These are phyloP conservation scores for Smittium mucronatum DNA, from an alignment of 371 early-diverging fungal species.

Conservation along the genomic window DNA sequence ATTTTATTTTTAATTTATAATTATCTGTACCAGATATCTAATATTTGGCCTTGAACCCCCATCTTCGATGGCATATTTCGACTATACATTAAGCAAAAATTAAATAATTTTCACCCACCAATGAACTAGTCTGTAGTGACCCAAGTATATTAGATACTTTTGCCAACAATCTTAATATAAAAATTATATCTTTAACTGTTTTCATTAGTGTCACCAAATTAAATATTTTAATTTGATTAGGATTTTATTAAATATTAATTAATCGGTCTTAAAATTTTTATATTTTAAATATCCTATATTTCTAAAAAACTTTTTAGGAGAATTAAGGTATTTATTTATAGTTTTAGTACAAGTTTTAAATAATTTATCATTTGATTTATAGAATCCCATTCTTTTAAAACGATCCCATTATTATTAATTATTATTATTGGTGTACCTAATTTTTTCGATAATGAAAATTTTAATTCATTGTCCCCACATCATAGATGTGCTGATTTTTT, in stretches of 20 bases:
- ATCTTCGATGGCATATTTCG: conserved; percentile 14
- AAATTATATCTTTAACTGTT: conserved; percentile 30
- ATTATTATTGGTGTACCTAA: conserved; percentile 6
- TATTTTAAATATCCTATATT: conserved; percentile 18
- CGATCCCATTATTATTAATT: conserved; percentile 15
- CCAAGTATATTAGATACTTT: conserved; percentile 20
- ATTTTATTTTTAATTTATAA: background rate
- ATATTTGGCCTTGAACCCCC: background rate
- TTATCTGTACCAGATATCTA: background rate
- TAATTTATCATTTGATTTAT: conserved; percentile 6
- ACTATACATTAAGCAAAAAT: conserved; percentile 40
- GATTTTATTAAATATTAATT: conserved; percentile 13
- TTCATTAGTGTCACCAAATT: conserved; percentile 32
- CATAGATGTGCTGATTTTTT: background rate
- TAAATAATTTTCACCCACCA: conserved; percentile 26
- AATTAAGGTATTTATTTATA: conserved; percentile 12
- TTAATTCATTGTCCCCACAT: conserved; percentile 14
- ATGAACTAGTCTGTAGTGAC: conserved; percentile 41
- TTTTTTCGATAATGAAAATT: conserved; percentile 12
- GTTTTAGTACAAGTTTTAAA: conserved; percentile 11
- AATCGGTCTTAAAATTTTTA: conserved; percentile 17
- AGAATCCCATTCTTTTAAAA: conserved; percentile 15
- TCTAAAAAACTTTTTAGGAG: conserved; percentile 9
- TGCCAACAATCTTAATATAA: conserved; percentile 29
- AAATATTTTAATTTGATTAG: conserved; percentile 13